These are phyloP conservation scores for Solanum microdontum DNA, from an alignment of 257 asterid species.

Conservation along the genomic window DNA sequence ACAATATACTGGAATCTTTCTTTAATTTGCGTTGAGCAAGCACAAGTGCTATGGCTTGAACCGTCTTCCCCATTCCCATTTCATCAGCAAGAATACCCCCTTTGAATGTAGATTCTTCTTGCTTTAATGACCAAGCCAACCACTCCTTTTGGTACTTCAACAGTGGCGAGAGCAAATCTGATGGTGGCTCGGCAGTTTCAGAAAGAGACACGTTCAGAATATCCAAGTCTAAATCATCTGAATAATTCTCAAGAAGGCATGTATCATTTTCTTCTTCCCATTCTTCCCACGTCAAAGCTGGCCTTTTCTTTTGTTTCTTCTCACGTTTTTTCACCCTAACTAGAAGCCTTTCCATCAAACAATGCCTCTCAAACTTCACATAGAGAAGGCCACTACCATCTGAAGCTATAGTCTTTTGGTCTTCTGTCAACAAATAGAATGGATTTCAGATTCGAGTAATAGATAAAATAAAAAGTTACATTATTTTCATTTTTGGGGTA, in stretches of 20 bases:
- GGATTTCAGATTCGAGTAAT: background rate
- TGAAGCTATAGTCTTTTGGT: background rate
- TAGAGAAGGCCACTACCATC: background rate
- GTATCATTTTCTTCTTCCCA: slow-evolving; percentile 42
- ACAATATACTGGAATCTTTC: slow-evolving; percentile 7
- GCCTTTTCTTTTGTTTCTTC: slow-evolving; percentile 27
- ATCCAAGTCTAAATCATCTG: slow-evolving; percentile 24
- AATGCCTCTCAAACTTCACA: background rate
- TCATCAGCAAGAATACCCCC: slow-evolving; percentile 97
- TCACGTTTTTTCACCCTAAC: slow-evolving; percentile 22
- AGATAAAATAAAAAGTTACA: background rate
- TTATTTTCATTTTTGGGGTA: background rate
- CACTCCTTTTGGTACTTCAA: slow-evolving; percentile 83
- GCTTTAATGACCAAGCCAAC: slow-evolving; percentile 83
- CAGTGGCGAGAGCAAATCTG: slow-evolving; percentile 54
- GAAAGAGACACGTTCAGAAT: slow-evolving; percentile 40
- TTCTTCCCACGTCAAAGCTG: slow-evolving; percentile 54
- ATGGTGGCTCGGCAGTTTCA: slow-evolving; percentile 56
- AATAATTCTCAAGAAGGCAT: slow-evolving; percentile 52
- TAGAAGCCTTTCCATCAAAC: background rate
- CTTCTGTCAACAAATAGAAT: background rate
- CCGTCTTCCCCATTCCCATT: slow-evolving; percentile 96
- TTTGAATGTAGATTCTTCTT: slow-evolving; percentile 58
- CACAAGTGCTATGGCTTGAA: slow-evolving; percentile 86
- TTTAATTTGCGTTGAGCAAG: slow-evolving; percentile 47